phyloP scores from a whole-genome alignment of 2,329 filamentous ascomycete species.

The Diaporthe citri region DNA sequence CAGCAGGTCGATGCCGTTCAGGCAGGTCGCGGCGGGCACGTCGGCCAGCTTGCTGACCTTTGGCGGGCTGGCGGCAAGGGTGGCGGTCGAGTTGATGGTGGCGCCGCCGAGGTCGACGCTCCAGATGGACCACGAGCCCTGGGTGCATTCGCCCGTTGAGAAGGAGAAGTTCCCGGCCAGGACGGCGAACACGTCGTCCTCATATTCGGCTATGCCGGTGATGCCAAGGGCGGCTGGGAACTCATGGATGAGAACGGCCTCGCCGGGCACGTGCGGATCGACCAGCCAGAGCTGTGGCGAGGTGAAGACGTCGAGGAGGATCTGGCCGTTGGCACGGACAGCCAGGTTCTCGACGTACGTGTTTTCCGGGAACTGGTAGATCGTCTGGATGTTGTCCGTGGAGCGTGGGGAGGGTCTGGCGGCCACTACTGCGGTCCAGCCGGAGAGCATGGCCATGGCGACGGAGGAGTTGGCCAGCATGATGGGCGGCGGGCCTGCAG shows the following conservation, averaged over 20 bases:
- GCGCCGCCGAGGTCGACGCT: slow-evolving; percentile 43
- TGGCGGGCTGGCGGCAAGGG: slow-evolving; percentile 31
- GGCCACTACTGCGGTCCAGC: background rate
- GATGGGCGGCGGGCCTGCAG: background rate
- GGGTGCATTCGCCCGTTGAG: slow-evolving; percentile 35
- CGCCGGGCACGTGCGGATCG: slow-evolving; percentile 44
- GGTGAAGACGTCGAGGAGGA: slow-evolving; percentile 50
- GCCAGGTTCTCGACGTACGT: slow-evolving; percentile 51
- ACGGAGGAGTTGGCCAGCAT: background rate
- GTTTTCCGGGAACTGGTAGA: slow-evolving; percentile 37
- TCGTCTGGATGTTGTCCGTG: slow-evolving; percentile 6
- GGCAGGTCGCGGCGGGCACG: slow-evolving; percentile 44
- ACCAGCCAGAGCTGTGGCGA: slow-evolving; percentile 50
- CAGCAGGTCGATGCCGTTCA: slow-evolving; percentile 46
- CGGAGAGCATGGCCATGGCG: slow-evolving; percentile 13
- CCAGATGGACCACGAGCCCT: slow-evolving; percentile 44
- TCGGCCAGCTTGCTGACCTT: slow-evolving; percentile 42
- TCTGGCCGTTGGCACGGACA: slow-evolving; percentile 50
- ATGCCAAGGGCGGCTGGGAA: slow-evolving; percentile 46
- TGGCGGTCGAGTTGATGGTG: slow-evolving; percentile 41
- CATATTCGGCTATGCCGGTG: slow-evolving; percentile 52
- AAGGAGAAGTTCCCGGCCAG: slow-evolving; percentile 45
- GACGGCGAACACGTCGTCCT: slow-evolving; percentile 50
- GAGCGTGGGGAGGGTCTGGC: background rate
- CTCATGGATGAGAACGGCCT: slow-evolving; percentile 46